Percentiles rank a stretch among this genome's conserved stretches.
Evolutionary conservation across 2,329 filamentous ascomycete species (phyloP).

Genomic region (Nothophaeocryptopus gaeumannii): DNA sequence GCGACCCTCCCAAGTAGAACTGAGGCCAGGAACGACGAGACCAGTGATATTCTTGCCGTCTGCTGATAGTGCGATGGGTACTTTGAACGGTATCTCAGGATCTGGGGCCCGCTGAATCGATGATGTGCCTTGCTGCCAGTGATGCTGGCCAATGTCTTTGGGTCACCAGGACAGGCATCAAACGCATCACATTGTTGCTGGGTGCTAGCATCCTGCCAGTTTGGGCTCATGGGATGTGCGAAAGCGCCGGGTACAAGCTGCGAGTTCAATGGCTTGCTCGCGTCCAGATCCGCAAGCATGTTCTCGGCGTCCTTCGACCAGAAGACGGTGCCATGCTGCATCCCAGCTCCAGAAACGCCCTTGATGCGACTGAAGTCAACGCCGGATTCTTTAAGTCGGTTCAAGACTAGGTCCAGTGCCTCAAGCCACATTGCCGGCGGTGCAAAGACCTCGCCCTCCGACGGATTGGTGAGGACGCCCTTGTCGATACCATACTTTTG

Average conservation of each 20-base stretch:
- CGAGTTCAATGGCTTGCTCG: constrained; percentile 61
- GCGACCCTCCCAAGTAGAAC: constrained; percentile 81
- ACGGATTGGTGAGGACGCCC: constrained; percentile 78
- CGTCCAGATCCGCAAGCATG: constrained; percentile 60
- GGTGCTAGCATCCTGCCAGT: constrained; percentile 97
- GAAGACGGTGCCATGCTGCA: constrained; percentile 97
- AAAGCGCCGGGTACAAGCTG: constrained; percentile 68
- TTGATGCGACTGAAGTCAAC: constrained; percentile 72
- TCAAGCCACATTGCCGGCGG: constrained; percentile 95
- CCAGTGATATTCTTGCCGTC: constrained; percentile 83
- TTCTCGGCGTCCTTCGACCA: constrained; percentile 72
- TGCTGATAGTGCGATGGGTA: constrained; percentile 76
- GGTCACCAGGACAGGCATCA: constrained; percentile 66
- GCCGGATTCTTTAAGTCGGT: constrained; percentile 65
- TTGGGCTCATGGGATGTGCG: constrained; percentile 82
- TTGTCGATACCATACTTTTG: constrained; percentile 68
- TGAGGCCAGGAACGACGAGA: constrained; percentile 92
- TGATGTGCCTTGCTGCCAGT: constrained; percentile 95
- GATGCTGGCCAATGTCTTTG: constrained; percentile 67
- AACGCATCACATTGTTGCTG: constrained; percentile 88
- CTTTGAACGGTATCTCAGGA: constrained; percentile 78
- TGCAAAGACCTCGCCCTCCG: constrained; percentile 84
- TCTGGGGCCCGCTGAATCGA: constrained; percentile 97
- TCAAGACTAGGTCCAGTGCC: constrained; percentile 80
- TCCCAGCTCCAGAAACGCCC: constrained; percentile 85